These are phyloP conservation scores for Furcasterigmium furcatum DNA, from an alignment of 2,329 filamentous ascomycete species.

Conservation along the genomic window DNA sequence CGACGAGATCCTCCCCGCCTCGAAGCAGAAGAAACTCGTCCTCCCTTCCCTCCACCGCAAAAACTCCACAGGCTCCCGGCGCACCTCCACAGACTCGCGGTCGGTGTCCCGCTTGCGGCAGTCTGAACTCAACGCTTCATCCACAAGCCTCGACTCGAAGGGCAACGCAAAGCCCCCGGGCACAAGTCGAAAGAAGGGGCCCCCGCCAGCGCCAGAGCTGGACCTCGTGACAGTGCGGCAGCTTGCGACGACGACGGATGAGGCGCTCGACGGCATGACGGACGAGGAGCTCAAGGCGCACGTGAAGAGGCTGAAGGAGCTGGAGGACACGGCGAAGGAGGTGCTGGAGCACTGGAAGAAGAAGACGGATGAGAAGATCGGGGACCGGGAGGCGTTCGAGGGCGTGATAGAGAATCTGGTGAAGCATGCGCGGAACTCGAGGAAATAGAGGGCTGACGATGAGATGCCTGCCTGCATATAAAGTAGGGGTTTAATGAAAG, in stretches of 20 bases:
- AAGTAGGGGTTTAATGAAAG: no score
- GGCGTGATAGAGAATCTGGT: constrained; percentile 96
- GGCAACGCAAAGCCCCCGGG: constrained; percentile 39
- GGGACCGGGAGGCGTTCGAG: constrained; percentile 91
- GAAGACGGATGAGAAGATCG: constrained; percentile 79
- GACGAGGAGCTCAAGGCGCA: constrained; percentile 73
- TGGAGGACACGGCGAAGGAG: constrained; percentile 70
- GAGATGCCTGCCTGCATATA: no score
- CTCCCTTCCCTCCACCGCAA: constrained; percentile 70
- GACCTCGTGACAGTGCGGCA: constrained; percentile 77
- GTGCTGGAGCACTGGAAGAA: constrained; percentile 88
- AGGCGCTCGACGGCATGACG: constrained; percentile 76
- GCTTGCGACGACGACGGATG: constrained; percentile 79
- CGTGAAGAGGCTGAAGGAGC: constrained; percentile 62
- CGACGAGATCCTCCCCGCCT: constrained; percentile 94
- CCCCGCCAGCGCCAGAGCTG: constrained; percentile 68
- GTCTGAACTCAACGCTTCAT: constrained; percentile 48
- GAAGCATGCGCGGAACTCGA: constrained; percentile 81
- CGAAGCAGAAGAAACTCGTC: constrained; percentile 96
- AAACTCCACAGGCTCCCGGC: constrained; percentile 47
- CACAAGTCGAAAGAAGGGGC: constrained; percentile 47
- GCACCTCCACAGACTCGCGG: constrained; percentile 52
- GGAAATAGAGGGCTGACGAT: constrained; percentile 64
- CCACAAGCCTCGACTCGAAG: constrained; percentile 57
- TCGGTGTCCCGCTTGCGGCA: constrained; percentile 43